phyloP scores from a whole-genome alignment of 306 rosid genomes.

The Lathyrus sativus region DNA sequence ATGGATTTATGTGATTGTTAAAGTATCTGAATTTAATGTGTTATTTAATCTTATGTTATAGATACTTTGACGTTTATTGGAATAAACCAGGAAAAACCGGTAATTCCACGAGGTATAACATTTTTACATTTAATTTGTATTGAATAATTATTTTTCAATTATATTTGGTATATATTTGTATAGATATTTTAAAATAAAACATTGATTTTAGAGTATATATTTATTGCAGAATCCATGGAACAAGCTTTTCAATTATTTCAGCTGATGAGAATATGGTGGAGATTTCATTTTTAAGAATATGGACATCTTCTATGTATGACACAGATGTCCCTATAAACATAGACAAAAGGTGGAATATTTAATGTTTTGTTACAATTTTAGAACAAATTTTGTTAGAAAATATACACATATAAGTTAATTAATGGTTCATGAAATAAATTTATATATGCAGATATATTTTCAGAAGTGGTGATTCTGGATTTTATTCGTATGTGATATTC shows the following conservation, averaged over 20 bases:
- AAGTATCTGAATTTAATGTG: neutral
- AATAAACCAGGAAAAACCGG: slow-evolving; percentile 29
- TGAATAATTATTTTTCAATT: neutral
- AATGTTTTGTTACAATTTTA: neutral
- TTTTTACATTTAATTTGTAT: neutral
- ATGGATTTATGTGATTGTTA: too few relatives aligned
- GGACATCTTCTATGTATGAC: slow-evolving; percentile 49
- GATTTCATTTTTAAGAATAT: slow-evolving; percentile 61
- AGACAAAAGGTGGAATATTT: slow-evolving; percentile 63
- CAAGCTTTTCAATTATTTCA: slow-evolving; percentile 43
- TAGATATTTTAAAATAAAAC: neutral
- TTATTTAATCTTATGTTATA: slow-evolving; percentile 26
- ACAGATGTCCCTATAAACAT: slow-evolving; percentile 55
- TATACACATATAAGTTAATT: neutral
- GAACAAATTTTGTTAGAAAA: neutral
- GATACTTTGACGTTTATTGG: slow-evolving; percentile 82
- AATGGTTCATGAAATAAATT: neutral
- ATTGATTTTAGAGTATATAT: neutral
- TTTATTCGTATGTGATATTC: slow-evolving; percentile 65
- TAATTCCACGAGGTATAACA: slow-evolving; percentile 46
- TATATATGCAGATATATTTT: slow-evolving; percentile 57
- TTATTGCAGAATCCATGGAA: slow-evolving; percentile 56
- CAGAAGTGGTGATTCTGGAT: slow-evolving; percentile 63
- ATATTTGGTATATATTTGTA: neutral
- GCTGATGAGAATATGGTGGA: slow-evolving; percentile 51